Base-by-base conservation (phyloP, 1,284 basidiomycete genomes). In the Vanrija pseudolonga region DNA sequence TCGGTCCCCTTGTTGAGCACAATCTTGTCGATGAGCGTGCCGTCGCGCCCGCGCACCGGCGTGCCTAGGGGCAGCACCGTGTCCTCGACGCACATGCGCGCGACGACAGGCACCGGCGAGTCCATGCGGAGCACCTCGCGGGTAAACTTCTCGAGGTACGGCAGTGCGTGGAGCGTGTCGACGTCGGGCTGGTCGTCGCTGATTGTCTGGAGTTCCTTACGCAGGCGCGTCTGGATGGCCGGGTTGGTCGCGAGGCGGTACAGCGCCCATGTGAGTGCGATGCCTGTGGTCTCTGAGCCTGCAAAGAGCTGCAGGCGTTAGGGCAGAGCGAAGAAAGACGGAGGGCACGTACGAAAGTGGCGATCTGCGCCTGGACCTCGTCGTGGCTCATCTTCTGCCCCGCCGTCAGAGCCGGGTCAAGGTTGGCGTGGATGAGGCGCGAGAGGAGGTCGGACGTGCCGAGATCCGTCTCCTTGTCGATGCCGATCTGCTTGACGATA, bases 211-310 rank as follows among this genome's bases (percentile, higher is more conserved):
- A 32, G 32, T 12, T 32, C 32, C 32, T 32, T 12, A 12, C 32
- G 32, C 32, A 32, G 32, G 32, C 32, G 32, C 4, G 8, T 12
- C 32, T 32, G 32, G 32, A 32, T 32, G 32, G 32, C 32, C 32
- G 79, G 82, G 50, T 83, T 67, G 23, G 76, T 77, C 0, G 85
- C 79, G n/a, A 90, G 82, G 18, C 82, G 81, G 69, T 85, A 87
- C 3, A 90, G 76, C 51, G 82, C 83, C 88, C 88, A 92, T 3
- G 86, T 83, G 1, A 88, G 76, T 1, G 86, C 83, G 0, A 83
- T 85, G 0, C 83, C 83, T 0, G 84, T 86, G 0, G 90, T 91
- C 69, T 91, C 89, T 69, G 90, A 87, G 0, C 89, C 89, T 1
- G 75, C 73, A 2, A 74, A 62, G 61, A 32, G 32, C 32, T 32